Evolutionary conservation across 2,329 filamentous ascomycete species (phyloP), one percentile per base, ranked within the genome.

Genomic region (Gaeumannomyces tritici): DNA sequence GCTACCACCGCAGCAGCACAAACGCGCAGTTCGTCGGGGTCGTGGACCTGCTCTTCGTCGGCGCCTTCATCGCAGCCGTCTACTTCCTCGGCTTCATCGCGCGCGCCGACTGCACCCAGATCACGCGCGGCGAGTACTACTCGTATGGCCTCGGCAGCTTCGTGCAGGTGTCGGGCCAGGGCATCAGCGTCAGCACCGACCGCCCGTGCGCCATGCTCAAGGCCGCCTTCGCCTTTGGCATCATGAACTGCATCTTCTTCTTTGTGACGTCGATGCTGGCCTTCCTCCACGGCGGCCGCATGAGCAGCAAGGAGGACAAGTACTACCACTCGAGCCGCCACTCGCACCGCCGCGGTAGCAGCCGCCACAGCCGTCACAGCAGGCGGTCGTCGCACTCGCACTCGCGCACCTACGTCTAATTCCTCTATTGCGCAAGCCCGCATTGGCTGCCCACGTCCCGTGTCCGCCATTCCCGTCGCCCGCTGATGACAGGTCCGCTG

Each of bases 131-230:
- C 61, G 75, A 77, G 59, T 70, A 75, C 27, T 86, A 85, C 73
- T 82, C 81, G 68, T 72, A 83, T 61, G 79, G 80, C 59, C 79
- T 92, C 56, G 88, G 88, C 15, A 77, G 82, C 15, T 83, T 90
- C 65, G 82, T 84, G 33, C 79, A 75, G 66, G 83, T 83, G 56
- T 77, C 75, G 33, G 73, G 82, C 47, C 79, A 79, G 59, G 76
- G 75, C 61, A 80, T 85, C 63, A 74, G 80, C 55, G 71, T 87
- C 55, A 74, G 81, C 61, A 74, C 87, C 51, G 81, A 90, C 74
- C 93, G 93, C 80, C 85, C 86, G 6, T 98, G 93, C 76, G 84
- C 89, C 60, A 95, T 97, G 91, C 84, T 96, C 71, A 98, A 97
- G 83, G 89, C 93, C 1, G 83, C 81, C 67, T 98, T 91, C 76